These are phyloP conservation scores for Silene uniflora DNA, from an alignment of 148 eudicot species.

Conservation along the genomic window DNA sequence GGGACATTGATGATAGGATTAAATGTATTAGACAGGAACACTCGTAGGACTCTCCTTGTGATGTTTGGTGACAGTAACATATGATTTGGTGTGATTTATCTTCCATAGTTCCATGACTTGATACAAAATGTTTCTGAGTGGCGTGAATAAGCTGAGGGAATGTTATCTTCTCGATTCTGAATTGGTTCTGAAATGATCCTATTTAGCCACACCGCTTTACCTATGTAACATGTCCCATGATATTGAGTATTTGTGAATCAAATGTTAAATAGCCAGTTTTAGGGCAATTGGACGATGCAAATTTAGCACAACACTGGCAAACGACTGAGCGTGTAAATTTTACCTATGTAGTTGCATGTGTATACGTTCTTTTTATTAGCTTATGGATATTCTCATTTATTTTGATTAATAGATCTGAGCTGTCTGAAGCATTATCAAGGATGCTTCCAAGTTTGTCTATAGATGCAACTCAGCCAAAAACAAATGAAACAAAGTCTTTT, in stretches of 20 bases:
- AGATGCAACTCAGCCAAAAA: conserved; percentile 44
- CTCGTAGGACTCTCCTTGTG: too few species aligned
- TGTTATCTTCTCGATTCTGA: too few species aligned
- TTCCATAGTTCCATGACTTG: too few species aligned
- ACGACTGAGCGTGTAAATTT: neutral
- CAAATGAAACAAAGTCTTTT: conserved; percentile 38
- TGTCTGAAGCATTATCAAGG: conserved; percentile 55
- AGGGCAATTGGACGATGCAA: neutral
- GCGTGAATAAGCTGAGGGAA: too few species aligned
- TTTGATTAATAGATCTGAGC: conserved; percentile 45
- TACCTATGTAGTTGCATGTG: neutral
- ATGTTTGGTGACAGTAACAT: too few species aligned
- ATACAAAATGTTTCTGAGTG: too few species aligned
- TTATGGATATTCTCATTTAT: neutral
- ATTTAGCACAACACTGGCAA: neutral
- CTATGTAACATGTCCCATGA: too few species aligned
- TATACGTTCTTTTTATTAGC: neutral
- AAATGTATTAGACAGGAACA: too few species aligned
- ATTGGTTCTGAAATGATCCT: too few species aligned
- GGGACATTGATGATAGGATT: too few species aligned
- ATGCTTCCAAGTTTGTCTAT: conserved; percentile 40
- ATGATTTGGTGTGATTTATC: too few species aligned
- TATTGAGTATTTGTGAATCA: neutral
- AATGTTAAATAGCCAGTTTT: neutral
- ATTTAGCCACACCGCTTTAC: too few species aligned